phyloP scores from a whole-genome alignment of 1,284 basidiomycete genomes.

The Puccinia novopanici region DNA sequence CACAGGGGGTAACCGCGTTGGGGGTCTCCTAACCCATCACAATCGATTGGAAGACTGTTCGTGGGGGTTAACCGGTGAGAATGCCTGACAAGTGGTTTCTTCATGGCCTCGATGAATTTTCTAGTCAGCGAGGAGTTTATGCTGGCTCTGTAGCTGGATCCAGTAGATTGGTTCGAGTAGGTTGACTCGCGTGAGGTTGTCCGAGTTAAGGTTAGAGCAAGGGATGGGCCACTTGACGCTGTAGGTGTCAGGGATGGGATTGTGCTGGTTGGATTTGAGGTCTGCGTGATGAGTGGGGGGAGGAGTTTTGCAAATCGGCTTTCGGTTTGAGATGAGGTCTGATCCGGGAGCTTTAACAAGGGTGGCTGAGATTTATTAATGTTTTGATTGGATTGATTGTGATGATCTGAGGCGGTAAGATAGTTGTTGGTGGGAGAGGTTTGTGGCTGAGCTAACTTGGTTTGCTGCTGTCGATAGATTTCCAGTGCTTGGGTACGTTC shows the following conservation, averaged over 20 bases:
- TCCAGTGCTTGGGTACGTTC: conserved; percentile 26
- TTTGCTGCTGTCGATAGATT: conserved; percentile 7
- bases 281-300: conserved; percentile 15
- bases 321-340: neutral
- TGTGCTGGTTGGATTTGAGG: neutral
- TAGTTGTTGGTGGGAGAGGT: neutral
- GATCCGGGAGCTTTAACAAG: neutral
- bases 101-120: conserved; percentile 39
- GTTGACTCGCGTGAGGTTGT: conserved; percentile 22
- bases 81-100: conserved; percentile 15
- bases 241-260: neutral
- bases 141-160: neutral
- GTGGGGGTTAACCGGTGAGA: conserved; percentile 18
- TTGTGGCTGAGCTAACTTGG: neutral
- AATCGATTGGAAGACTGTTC: conserved; percentile 17
- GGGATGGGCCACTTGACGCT: neutral
- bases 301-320: neutral
- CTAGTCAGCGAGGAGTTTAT: neutral
- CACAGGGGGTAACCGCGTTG: neutral
- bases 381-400: neutral
- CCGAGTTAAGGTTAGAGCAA: conserved; percentile 14
- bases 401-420: neutral
- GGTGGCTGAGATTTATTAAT: neutral
- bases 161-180: neutral
- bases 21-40: neutral